phyloP scores from a whole-genome alignment of 164 flowering plant species.

The Akebia trifoliata region DNA sequence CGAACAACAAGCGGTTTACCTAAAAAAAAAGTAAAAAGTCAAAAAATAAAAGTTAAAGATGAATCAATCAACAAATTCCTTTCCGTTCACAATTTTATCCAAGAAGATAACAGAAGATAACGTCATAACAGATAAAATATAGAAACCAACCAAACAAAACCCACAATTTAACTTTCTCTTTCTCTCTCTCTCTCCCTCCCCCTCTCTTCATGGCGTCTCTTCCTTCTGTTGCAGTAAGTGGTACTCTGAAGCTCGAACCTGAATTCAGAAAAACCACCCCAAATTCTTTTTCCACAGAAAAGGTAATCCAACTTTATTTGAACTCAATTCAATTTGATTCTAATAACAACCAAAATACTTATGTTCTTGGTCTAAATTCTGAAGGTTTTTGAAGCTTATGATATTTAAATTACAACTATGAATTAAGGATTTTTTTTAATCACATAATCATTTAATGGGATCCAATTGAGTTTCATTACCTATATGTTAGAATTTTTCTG shows the following conservation, averaged over 20 bases:
- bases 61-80: neutral
- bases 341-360: neutral
- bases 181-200: neutral
- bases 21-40: neutral
- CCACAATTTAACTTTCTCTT: neutral
- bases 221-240: slow-evolving; percentile 49
- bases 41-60: neutral
- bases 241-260: slow-evolving; percentile 48
- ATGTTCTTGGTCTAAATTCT: neutral
- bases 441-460: neutral
- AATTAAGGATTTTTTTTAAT: neutral
- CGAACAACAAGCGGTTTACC: no score
- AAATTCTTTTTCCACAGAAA: slow-evolving; percentile 29
- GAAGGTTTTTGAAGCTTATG: neutral
- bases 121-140: neutral
- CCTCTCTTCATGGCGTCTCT: slow-evolving; percentile 60
- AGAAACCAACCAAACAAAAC: neutral
- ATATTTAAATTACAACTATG: neutral
- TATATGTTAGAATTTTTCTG: neutral
- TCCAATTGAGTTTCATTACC: neutral
- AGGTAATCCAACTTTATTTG: slow-evolving; percentile 28
- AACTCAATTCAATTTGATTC: neutral
- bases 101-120: neutral
- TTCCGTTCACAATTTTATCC: neutral
- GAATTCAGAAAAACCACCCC: slow-evolving; percentile 40